A percentile compares a stretch with the other conserved stretches of the same genome.
phyloP scores from a whole-genome alignment of 2,329 filamentous ascomycete species.

The Basipetospora chlamydospora region DNA sequence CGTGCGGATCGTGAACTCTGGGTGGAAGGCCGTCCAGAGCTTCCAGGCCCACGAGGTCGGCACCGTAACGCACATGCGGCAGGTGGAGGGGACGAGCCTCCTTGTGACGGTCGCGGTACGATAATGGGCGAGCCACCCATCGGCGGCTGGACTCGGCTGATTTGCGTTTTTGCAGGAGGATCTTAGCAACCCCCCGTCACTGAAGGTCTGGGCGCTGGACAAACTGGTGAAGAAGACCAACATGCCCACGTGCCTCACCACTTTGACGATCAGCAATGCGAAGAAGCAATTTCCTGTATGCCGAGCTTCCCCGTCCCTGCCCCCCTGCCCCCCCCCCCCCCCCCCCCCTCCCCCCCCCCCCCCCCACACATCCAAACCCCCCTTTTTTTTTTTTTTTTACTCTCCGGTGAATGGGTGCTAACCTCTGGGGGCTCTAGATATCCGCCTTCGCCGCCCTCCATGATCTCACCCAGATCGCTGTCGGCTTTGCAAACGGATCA shows the following conservation, averaged over 20 bases:
- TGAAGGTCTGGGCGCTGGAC: constrained; percentile 97
- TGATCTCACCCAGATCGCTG: constrained; percentile 81
- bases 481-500: constrained; percentile 90
- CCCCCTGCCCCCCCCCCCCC: background rate
- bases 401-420: background rate
- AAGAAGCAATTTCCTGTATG: constrained; percentile 81
- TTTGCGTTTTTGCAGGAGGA: constrained; percentile 48
- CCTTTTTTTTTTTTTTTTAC: background rate
- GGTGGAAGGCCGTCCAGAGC: constrained; percentile 72
- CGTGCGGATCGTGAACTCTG: constrained; percentile 74
- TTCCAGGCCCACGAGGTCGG: constrained; percentile 77
- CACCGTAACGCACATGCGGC: constrained; percentile 80
- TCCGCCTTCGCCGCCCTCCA: constrained; percentile 79
- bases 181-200: constrained; percentile 66
- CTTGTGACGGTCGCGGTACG: constrained; percentile 62
- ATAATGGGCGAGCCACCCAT: background rate
- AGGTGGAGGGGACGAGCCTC: constrained; percentile 74
- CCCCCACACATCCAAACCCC: background rate
- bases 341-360: background rate
- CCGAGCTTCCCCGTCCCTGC: background rate
- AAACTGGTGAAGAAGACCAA: constrained; percentile 90
- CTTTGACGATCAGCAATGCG: constrained; percentile 73
- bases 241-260: constrained; percentile 75
- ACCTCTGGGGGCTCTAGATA: constrained; percentile 33
- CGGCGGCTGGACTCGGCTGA: background rate